These are phyloP conservation scores for Scedosporium apiospermum DNA, from an alignment of 2,329 filamentous ascomycete genomes.

Conservation along the genomic window DNA sequence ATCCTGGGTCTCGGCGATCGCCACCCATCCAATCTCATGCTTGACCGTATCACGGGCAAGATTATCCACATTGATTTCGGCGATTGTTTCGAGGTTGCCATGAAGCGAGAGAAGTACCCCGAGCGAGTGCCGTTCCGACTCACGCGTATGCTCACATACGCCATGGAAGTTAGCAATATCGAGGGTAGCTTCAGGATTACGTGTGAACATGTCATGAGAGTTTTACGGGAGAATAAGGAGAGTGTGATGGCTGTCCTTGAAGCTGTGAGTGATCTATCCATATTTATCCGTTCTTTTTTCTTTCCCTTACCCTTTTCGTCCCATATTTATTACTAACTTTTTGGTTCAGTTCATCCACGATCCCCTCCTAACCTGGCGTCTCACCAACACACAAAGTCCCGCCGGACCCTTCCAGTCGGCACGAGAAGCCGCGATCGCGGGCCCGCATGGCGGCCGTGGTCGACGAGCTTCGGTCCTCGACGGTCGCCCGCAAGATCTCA, in stretches of 20 bases:
- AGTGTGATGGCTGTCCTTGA: constrained; percentile 97
- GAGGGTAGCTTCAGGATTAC: constrained; percentile 97
- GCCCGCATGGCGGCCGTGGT: constrained; percentile 37
- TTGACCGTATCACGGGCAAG: constrained; percentile 91
- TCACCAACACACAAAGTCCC: constrained; percentile 56
- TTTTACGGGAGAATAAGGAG: constrained; percentile 94
- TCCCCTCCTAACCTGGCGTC: constrained; percentile 94
- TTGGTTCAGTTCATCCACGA: constrained; percentile 83
- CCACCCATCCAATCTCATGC: constrained; percentile 95
- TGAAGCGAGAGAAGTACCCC: constrained; percentile 98
- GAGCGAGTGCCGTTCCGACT: constrained; percentile 96
- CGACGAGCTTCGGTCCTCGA: constrained; percentile 62
- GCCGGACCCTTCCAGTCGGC: constrained; percentile 57
- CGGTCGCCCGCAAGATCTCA: constrained; percentile 48
- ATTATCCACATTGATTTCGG: constrained; percentile 99
- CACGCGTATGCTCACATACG: constrained; percentile 97
- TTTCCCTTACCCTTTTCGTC: background rate
- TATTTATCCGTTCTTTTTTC: background rate
- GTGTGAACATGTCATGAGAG: constrained; percentile 96
- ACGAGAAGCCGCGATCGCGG: constrained; percentile 43
- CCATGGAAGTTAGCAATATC: constrained; percentile 99
- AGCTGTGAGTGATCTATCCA: constrained; percentile 57
- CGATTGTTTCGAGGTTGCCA: constrained; percentile 98
- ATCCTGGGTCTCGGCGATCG: constrained; percentile 94
- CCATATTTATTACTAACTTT: background rate